Base-by-base conservation (phyloP, 2,329 filamentous ascomycete species). In the Aspergillus quadrilineatus region DNA sequence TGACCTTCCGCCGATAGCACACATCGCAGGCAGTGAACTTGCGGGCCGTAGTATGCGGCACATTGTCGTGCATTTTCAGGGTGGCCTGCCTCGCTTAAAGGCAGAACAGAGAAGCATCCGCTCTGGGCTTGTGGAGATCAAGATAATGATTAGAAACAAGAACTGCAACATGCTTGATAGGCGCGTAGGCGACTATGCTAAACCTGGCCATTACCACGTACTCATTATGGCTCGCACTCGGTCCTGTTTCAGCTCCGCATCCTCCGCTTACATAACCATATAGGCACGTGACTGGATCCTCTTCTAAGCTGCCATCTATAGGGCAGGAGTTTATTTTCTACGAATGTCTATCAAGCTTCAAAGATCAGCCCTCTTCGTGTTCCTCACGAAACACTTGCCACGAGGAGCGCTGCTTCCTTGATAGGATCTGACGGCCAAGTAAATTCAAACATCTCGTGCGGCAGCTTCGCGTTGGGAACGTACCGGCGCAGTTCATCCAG, bases 381-480 rank as follows among this genome's bases (percentile, higher is more conserved):
- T n/a, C n/a, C 6, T 6, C 10, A 12, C 14, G n/a, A 14, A 39
- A 14, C 14, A n/a, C 14, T n/a, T 39, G 12, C 15, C 15, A 43
- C 41, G 15, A 43, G 15, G 7, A 28, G 15, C 1, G 41, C 41
- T 6, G 57, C 57, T 4, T 59, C 46, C 9, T 36, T 52, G 4
- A 30, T 30, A 10, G 57, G 57, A 28, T 57, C 50, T 8, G 59
- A 60, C 5, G 10, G 34, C 59, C 56, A 57, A 17, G 59, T 37
- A 41, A 32, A 60, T 4, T 50, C 34, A 28, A 56, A 54, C 56
- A 60, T 60, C 15, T 56, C 44, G 15, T 48, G 34, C 3, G 56
- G 56, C 14, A 60, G 2, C 41, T 58, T 29, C 7, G 59, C 61
- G 29, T 53, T 28, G n/a, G 59, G 61, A 4, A 63, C 59, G 43